phyloP scores from a whole-genome alignment of 176 grass and related monocot species.

The sorghum (Sorghum bicolor) region Sorghum_bicolor_NCBIv3 NC_012875.2:52053001-52053500 shows the following conservation, averaged over 20 bases:
- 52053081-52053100: too few species aligned
- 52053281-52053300: not conserved
- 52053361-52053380: not conserved
- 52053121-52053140: too few species aligned
- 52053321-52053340: not conserved
- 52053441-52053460: conserved; percentile 23
- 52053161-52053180: too few species aligned
- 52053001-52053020: too few species aligned
- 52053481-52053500: not conserved
- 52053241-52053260: not conserved
- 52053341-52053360: conserved; percentile 16
- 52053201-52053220: too few species aligned
- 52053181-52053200: too few species aligned
- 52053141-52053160: too few species aligned
- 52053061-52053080: too few species aligned
- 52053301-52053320: not conserved
- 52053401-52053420: conserved; percentile 5
- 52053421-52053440: conserved; percentile 30
- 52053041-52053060: too few species aligned
- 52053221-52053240: too few species aligned
- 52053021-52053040: too few species aligned
- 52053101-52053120: too few species aligned
- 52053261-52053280: not conserved
- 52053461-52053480: not conserved
- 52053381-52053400: not conserved